Percentiles rank a stretch among this genome's conserved stretches.
These are phyloP conservation scores for Torulaspora delbrueckii DNA, from an alignment of 805 yeast species.

Conservation along the genomic window DNA sequence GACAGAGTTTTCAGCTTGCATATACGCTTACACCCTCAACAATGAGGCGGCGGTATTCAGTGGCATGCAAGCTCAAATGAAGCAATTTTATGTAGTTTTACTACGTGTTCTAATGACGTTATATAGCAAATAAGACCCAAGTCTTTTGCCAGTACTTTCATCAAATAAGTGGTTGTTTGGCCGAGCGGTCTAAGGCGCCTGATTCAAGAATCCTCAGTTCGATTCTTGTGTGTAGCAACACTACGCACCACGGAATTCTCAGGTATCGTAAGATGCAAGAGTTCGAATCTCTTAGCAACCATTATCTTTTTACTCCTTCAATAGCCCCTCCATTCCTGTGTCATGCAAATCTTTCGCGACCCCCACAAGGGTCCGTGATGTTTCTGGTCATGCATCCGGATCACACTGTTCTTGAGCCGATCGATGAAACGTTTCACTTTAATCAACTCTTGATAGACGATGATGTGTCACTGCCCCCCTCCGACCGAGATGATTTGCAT, in stretches of 20 bases:
- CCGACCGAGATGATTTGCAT: neutral
- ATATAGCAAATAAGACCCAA: no score
- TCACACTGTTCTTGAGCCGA: neutral
- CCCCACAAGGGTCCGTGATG: neutral
- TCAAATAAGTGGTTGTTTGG: slow-evolving; percentile 23
- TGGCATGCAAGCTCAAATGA: no score
- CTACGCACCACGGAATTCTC: slow-evolving; percentile 19
- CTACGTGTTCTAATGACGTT: no score
- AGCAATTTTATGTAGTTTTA: no score
- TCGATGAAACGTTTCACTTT: neutral
- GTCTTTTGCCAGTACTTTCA: neutral
- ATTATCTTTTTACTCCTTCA: slow-evolving; percentile 12
- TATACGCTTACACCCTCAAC: no score
- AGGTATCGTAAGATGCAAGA: slow-evolving; percentile 32
- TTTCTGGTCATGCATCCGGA: slow-evolving; percentile 1
- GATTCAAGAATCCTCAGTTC: slow-evolving; percentile 27
- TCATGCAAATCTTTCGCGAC: neutral
- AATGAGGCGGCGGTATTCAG: no score
- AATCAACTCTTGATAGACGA: neutral
- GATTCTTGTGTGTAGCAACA: slow-evolving; percentile 18
- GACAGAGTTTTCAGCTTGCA: no score
- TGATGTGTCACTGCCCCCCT: neutral
- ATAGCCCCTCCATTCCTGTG: neutral
- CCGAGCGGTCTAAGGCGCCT: slow-evolving; percentile 34
- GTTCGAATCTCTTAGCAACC: slow-evolving; percentile 33